phyloP scores from a whole-genome alignment of 2,329 filamentous ascomycete genomes.

The Fusarium pseudograminearum region DNA sequence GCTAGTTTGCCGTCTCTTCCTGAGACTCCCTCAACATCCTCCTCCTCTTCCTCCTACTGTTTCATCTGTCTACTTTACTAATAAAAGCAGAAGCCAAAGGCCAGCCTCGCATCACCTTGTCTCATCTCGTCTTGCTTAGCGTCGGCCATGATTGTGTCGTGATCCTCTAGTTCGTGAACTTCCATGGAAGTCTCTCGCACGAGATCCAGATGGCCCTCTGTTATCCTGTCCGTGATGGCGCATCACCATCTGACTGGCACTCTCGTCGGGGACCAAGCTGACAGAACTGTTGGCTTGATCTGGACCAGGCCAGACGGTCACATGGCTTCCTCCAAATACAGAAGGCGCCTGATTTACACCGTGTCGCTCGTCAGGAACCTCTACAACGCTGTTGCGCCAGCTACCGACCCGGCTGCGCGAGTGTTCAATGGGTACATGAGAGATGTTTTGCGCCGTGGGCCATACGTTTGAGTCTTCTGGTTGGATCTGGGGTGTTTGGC shows the following conservation, averaged over 20 bases:
- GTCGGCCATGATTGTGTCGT: background rate
- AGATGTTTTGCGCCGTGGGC: background rate
- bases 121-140: background rate
- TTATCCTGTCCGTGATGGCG: background rate
- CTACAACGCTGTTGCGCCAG: slow-evolving; percentile 9
- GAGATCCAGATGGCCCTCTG: background rate
- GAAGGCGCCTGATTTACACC: background rate
- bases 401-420: background rate
- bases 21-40: background rate
- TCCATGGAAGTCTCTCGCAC: background rate
- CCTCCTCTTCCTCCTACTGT: background rate
- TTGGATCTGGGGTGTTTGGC: background rate
- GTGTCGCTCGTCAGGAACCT: background rate
- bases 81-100: background rate
- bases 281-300: background rate
- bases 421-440: background rate
- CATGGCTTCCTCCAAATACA: slow-evolving; percentile 11
- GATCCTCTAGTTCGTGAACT: background rate
- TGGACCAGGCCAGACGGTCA: slow-evolving; percentile 22
- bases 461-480: background rate
- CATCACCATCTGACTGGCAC: background rate
- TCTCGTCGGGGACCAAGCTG: slow-evolving; percentile 14
- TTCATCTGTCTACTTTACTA: background rate
- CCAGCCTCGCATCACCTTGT: background rate
- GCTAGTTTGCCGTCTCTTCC: background rate